Evolutionary conservation across 1,284 basidiomycete genomes (phyloP).

Genomic region (Malassezia arunalokei): DNA sequence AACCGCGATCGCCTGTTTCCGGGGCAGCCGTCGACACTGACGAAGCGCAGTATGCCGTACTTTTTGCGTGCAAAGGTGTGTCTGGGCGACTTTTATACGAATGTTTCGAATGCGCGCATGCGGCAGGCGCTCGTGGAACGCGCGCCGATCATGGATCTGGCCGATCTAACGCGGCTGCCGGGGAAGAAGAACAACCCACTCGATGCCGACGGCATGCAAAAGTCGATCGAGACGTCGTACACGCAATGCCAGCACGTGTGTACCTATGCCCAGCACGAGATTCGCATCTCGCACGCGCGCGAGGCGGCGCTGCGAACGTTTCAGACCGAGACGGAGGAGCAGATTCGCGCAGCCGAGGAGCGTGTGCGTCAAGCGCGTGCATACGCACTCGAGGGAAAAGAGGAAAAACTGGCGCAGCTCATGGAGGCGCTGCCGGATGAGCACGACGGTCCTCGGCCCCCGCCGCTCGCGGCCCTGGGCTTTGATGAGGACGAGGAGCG

Average conservation of each 20-base stretch:
- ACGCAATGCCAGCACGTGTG: conserved; percentile 22
- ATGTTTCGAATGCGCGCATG: conserved; percentile 24
- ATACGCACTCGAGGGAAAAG: neutral
- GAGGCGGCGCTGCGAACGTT: neutral
- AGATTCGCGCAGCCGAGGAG: neutral
- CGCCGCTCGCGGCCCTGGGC: neutral
- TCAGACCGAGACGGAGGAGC: neutral
- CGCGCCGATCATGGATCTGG: conserved; percentile 21
- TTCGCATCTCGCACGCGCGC: conserved; percentile 8
- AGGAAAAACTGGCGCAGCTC: neutral
- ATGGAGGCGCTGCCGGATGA: neutral
- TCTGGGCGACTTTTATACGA: conserved; percentile 29
- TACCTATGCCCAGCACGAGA: conserved; percentile 22
- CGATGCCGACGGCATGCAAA: conserved; percentile 23
- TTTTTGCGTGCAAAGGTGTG: conserved; percentile 26
- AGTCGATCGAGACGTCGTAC: conserved; percentile 28
- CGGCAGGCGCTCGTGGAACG: conserved; percentile 23
- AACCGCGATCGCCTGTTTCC: conserved; percentile 20
- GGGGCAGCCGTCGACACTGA: conserved; percentile 13
- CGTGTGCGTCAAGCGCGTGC: conserved; percentile 4
- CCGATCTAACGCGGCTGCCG: conserved; percentile 29
- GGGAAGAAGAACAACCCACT: conserved; percentile 20
- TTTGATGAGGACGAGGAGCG: neutral
- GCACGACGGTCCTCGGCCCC: neutral
- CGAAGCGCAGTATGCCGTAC: conserved; percentile 18